Conservation (phyloP, 163 green algal genomes). For the Coccomyxa subellipsoidea region DNA sequence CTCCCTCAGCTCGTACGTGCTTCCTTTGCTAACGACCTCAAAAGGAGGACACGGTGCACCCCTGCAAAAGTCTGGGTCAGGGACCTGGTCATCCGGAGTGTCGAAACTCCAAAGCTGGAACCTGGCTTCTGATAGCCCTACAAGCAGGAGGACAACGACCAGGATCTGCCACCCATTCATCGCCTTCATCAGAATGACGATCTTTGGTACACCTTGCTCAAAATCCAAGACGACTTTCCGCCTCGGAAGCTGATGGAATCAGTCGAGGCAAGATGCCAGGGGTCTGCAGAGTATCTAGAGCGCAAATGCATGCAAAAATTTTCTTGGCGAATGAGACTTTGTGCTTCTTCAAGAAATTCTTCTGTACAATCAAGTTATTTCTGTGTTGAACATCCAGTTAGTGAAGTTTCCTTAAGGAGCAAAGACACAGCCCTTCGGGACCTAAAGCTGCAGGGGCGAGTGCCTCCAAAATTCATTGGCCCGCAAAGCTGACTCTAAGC, state of each 20-base stretch:
- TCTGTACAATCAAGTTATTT: no score
- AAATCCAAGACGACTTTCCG: no score
- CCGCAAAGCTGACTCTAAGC: no score
- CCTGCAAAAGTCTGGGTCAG: background rate
- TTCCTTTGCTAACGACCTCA: background rate
- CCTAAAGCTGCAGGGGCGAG: no score
- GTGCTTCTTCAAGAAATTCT: no score
- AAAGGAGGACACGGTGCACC: conserved; percentile 1
- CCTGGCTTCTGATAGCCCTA: background rate
- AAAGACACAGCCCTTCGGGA: no score
- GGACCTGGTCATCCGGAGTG: background rate
- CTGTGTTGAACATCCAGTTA: no score
- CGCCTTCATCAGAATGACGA: no score
- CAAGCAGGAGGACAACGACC: background rate
- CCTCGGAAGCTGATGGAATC: background rate
- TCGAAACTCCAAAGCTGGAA: background rate
- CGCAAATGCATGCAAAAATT: background rate
- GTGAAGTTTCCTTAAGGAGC: no score
- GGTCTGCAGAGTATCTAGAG: background rate
- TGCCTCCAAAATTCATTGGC: no score
- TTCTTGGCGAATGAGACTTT: no score
- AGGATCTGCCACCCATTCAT: background rate
- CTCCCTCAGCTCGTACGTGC: background rate
- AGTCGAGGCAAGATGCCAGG: background rate
- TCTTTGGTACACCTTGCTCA: no score